Base-by-base conservation (phyloP, 371 early-diverging fungal species). In the Parasitella parasitica region DNA sequence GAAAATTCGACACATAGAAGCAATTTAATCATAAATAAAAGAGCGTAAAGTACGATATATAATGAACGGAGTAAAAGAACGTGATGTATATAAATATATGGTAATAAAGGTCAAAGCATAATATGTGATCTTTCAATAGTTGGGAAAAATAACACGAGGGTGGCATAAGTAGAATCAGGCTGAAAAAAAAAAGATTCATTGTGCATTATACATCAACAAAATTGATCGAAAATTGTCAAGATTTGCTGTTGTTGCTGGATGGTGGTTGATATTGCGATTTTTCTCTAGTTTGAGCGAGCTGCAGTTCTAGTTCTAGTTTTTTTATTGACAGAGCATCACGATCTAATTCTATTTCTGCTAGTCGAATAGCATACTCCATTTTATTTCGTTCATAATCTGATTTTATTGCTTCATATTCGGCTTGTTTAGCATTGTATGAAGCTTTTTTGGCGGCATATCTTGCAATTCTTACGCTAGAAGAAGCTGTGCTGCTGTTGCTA, bases 341-440 rank as follows among this genome's bases (percentile, higher is more conserved):
- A 32, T 67, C 63, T n/a, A 59, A 34, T 39, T 67, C 58, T 37
- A 67, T 62, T 58, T 62, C 46, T 43, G 67, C 67, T 12, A 67
- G 43, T 30, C 39, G 53, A 38, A 67, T 54, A 6, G 62, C 62
- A 54, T 54, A 54, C 58, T 67, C 57, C 67, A 62, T 62, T 16
- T 67, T 67, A 8, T 24, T n/a, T 24, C 37, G 41, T 49, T 67
- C 67, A 49, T 46, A 35, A 28, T 61, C 61, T 43, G 67, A 41
- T 55, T 41, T 54, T 12, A 53, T 6, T 5, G 67, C 67, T 54
- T 61, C 67, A 36, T 32, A 61, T 54, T 53, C 53, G 11, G 67
- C 67, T 43, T 67, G 57, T 58, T 54, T 67, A 1, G 67, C 67
- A 13, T 51, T 52, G 39, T 67, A 67, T 9, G 57, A 58, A 4